These are phyloP conservation scores for Ambrosiella cleistominuta DNA, from an alignment of 2,329 filamentous ascomycete genomes.

Conservation along the genomic window DNA sequence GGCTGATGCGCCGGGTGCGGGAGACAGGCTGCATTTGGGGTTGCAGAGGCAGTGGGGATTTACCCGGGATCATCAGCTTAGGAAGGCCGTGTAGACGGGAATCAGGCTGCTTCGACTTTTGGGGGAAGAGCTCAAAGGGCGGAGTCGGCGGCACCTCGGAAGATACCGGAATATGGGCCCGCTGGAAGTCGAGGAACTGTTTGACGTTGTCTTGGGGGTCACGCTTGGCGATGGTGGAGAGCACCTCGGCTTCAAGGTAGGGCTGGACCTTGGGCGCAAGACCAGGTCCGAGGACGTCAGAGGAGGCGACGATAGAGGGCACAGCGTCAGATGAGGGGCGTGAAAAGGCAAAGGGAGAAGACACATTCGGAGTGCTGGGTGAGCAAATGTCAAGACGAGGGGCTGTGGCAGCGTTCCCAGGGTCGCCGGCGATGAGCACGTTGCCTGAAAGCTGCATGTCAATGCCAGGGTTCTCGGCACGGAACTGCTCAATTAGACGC, in stretches of 20 bases:
- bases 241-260: slow-evolving; percentile 50
- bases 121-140: slow-evolving; percentile 46
- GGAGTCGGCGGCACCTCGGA: slow-evolving; percentile 50
- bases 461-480: slow-evolving; percentile 54
- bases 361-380: slow-evolving; percentile 7
- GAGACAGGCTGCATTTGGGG: slow-evolving; percentile 15
- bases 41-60: slow-evolving; percentile 17
- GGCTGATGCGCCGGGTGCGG: slow-evolving; percentile 1
- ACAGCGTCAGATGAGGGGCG: slow-evolving; percentile 53
- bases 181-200: slow-evolving; percentile 79
- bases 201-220: slow-evolving; percentile 88
- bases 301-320: slow-evolving; percentile 77
- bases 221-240: slow-evolving; percentile 50
- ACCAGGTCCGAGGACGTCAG: slow-evolving; percentile 66
- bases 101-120: slow-evolving; percentile 22
- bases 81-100: slow-evolving; percentile 40
- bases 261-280: slow-evolving; percentile 44
- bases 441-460: slow-evolving; percentile 34
- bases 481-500: slow-evolving; percentile 55
- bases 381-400: slow-evolving; percentile 14
- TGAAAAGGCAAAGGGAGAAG: slow-evolving; percentile 6
- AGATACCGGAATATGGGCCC: slow-evolving; percentile 27
- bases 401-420: slow-evolving; percentile 56
- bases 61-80: slow-evolving; percentile 41
- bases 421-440: slow-evolving; percentile 62